Evolutionary conservation across 257 asterid species (phyloP), one percentile per base, ranked within the genome.

Genomic region (Solanum chaucha): DNA sequence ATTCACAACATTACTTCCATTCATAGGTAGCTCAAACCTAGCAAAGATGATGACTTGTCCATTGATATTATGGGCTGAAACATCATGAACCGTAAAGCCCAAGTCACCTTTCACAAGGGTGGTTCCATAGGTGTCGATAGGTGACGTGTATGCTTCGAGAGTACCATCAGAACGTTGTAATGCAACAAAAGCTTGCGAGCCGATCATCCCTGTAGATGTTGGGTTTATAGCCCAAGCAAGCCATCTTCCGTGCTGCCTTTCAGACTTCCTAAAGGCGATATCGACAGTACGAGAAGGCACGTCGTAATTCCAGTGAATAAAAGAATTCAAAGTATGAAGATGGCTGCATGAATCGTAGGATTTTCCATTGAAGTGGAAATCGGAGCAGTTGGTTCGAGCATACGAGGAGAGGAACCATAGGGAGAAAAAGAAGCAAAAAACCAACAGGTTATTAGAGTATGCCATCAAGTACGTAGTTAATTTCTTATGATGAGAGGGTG

Each of bases 211-310:
- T 13, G 73, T 64, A 13, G 86, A 84, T n/a, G 73, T 84, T 32
- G 86, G 86, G 17, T 84, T 84, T 36, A 36, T 84, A 84, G 58
- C 73, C 86, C 86, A 84, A 36, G 86, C 73, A 84, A 84, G 10
- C 61, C 78, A 84, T 61, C 78, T 58, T 14, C 73, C 86, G 2
- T 78, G n/a, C 73, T 36, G 15, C 3, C 8, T n/a, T 38, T 8
- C 19, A 6, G 55, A 32, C 77, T 5, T 84, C 17, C 86, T 58
- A 58, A 64, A 84, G 15, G 73, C 61, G 3, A 84, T 20, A 32
- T 84, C 86, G 5, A 84, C 77, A 2, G 9, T 36, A 38, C 40
- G 6, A 61, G 86, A 84, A 84, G 61, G 2, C 36, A 10, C 9
- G 26, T 84, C 14, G 10, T 32, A 61, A 6, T 35, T 84, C 86